Percentiles rank a stretch among this genome's conserved stretches.
Evolutionary conservation across 495 filamentous ascomycete genomes (phyloP).

Genomic region (Cercophora scortea): DNA sequence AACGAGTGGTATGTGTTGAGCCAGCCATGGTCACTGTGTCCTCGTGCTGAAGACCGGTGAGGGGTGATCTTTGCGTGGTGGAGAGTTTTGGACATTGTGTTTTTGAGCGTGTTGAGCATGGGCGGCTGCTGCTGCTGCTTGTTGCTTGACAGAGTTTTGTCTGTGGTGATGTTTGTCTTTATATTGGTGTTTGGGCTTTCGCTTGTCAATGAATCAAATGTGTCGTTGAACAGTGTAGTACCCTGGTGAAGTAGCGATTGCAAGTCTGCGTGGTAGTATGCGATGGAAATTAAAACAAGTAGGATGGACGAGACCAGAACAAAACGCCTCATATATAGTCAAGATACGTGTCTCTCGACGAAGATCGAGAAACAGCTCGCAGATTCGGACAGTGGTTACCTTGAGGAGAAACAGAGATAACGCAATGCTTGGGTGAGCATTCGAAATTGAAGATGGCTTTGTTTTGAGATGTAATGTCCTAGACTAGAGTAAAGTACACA

Average conservation of each 20-base stretch:
- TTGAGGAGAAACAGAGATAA: neutral
- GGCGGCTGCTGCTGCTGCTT: neutral
- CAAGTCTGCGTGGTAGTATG: conserved; percentile 10
- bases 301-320: conserved; percentile 1
- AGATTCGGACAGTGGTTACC: neutral
- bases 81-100: conserved; percentile 47
- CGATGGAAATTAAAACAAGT: conserved; percentile 14
- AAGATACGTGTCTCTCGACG: neutral
- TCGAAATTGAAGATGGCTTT: neutral
- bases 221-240: neutral
- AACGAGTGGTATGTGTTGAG: conserved; percentile 81
- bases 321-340: conserved; percentile 9
- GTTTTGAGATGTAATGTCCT: neutral
- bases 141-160: neutral
- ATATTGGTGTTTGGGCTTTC: too few species aligned
- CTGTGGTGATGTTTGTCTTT: neutral
- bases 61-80: conserved; percentile 55
- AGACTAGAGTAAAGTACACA: neutral
- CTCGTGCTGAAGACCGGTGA: conserved; percentile 53
- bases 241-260: conserved; percentile 5
- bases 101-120: conserved; percentile 13
- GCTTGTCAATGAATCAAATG: neutral
- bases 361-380: conserved; percentile 3
- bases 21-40: conserved; percentile 74
- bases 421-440: conserved; percentile 4